Evolutionary conservation across 768 basidiomycete species (phyloP).

Genomic region (Exidia glandulosa): DNA sequence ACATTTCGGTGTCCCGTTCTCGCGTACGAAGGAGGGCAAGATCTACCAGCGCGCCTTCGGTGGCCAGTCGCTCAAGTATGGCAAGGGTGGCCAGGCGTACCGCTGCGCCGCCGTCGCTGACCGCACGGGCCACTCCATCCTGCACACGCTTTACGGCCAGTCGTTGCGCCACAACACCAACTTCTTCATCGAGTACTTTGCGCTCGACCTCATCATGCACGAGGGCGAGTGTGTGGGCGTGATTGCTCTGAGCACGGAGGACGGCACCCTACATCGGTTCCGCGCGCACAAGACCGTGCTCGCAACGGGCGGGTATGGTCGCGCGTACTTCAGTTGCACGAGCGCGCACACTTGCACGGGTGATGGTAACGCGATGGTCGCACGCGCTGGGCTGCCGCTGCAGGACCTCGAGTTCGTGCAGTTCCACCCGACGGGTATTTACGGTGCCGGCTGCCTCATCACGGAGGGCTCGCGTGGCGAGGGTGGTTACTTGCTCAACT

Average conservation of each 20-base stretch:
- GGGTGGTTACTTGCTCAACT: constrained; percentile 96
- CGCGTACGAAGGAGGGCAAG: constrained; percentile 95
- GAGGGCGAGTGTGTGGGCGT: constrained; percentile 99
- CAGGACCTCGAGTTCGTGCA: constrained; percentile 99
- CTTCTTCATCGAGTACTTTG: constrained; percentile 99
- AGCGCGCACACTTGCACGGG: constrained; percentile 98
- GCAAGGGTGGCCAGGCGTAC: constrained; percentile 98
- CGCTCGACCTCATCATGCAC: constrained; percentile 97
- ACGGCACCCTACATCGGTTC: constrained; percentile 98
- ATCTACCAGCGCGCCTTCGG: constrained; percentile 99
- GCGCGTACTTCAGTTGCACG: constrained; percentile 97
- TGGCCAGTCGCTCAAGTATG: constrained; percentile 92
- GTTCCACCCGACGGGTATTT: constrained; percentile 99
- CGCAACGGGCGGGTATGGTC: constrained; percentile 96
- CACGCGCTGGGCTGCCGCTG: constrained; percentile 87
- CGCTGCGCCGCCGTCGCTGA: constrained; percentile 98
- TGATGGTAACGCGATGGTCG: constrained; percentile 98
- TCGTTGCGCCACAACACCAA: constrained; percentile 98
- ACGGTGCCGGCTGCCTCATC: constrained; percentile 97
- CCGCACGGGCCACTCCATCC: constrained; percentile 94
- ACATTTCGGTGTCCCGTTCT: constrained; percentile 98
- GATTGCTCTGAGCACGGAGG: constrained; percentile 98
- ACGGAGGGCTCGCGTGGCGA: constrained; percentile 99
- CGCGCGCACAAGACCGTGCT: constrained; percentile 96
- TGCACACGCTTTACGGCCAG: constrained; percentile 98